Evolutionary conservation across 2,329 filamentous ascomycete species (phyloP), one percentile per base, ranked within the genome.

Genomic region (Macrophomina pseudophaseolina): DNA sequence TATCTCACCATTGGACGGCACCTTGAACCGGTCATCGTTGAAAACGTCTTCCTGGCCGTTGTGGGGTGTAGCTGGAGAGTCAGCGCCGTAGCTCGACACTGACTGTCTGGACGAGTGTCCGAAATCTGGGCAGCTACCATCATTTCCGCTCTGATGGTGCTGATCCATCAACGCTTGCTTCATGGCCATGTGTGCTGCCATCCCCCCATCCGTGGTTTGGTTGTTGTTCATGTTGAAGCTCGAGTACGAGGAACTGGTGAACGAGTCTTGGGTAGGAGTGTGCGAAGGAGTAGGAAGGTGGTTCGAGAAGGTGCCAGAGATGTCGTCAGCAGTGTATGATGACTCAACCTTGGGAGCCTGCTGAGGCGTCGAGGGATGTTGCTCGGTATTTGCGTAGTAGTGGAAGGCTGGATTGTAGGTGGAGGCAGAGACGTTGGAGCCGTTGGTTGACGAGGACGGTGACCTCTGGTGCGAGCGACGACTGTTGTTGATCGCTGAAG

Each of bases 41-140:
- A 49, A 62, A 32, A 28, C 23, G 63, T 85, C 83, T 40, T 79
- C 78, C 65, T 86, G 82, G 64, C 78, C 81, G 32, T 81, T 86
- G 70, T 86, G 84, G n/a, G 87, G 86, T 65, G 87, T 89, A 51
- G 85, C 84, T 9, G 86, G 87, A 38, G 86, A 88, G 71, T 88
- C 85, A 71, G 86, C 85, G 70, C 85, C 87, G 75, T 85, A 81
- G 66, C 84, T 88, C 2, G 87, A 88, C 67, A 87, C 86, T 3
- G 86, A 88, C 66, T 84, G 83, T 65, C 85, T 79, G 52, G 84
- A 83, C 40, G 86, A 81, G 51, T 85, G 83, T 64, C 83, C 81
- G 70, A 86, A 82, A 64, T 82, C 83, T 49, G 83, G 79, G 40
- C 80, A 72, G 59, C 84, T 82, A 38, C 86, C 84, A 65, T 86